Evolutionary conservation across 257 asterid species (phyloP).

Genomic region (Solanum stenotomum): DNA sequence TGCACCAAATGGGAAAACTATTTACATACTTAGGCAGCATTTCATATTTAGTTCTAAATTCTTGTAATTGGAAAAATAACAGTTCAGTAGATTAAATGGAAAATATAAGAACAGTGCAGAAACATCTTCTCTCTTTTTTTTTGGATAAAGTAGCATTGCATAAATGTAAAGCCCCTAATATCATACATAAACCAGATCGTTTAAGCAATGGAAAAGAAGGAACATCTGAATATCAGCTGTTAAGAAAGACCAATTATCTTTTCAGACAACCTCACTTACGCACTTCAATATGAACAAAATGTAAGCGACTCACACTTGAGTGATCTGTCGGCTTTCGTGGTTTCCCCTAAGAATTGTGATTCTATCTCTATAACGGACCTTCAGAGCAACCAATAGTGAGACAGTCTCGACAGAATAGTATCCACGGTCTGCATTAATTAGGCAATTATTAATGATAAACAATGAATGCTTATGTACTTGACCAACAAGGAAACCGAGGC

Average conservation of each 20-base stretch:
- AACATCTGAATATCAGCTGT: not conserved
- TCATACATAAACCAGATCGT: not conserved
- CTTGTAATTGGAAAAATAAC: not conserved
- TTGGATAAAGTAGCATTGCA: not conserved
- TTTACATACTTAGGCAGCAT: not conserved
- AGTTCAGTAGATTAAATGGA: not conserved
- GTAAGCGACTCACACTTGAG: conserved; percentile 76
- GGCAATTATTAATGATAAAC: conserved; percentile 5
- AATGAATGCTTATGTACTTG: not conserved
- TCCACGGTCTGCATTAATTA: conserved; percentile 80
- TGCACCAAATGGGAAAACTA: not conserved
- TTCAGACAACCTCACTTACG: not conserved
- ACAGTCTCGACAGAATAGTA: conserved; percentile 98
- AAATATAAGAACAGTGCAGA: not conserved
- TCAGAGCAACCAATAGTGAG: conserved; percentile 84
- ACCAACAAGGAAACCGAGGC: not conserved
- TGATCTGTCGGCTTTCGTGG: conserved; percentile 97
- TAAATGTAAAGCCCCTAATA: not conserved
- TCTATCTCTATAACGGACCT: conserved; percentile 95
- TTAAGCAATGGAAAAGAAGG: not conserved
- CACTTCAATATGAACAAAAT: conserved; percentile 4
- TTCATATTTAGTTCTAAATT: not conserved
- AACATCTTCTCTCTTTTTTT: not conserved
- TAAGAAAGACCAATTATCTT: not conserved
- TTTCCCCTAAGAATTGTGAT: conserved; percentile 93